Evolutionary conservation across 768 basidiomycete genomes (phyloP).

Genomic region (Rickenella mellea): DNA sequence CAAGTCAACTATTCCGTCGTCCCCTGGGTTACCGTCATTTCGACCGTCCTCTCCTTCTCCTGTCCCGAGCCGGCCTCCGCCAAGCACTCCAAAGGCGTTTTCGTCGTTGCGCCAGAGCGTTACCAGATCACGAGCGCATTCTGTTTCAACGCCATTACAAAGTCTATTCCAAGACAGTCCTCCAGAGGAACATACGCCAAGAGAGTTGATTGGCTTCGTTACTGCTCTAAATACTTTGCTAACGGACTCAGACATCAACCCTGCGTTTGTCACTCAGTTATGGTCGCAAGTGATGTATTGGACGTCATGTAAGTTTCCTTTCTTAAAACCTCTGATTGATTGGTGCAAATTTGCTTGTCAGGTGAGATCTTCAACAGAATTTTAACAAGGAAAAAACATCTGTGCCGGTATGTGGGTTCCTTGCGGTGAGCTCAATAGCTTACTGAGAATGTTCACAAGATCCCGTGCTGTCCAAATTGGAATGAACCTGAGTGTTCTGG

Average conservation of each 20-base stretch:
- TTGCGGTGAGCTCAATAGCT: conserved; percentile 1
- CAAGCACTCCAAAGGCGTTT: conserved; percentile 42
- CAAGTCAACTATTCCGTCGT: not conserved
- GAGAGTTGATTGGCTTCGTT: conserved; percentile 67
- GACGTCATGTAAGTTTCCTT: conserved; percentile 79
- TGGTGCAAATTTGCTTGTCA: conserved; percentile 18
- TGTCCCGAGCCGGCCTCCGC: conserved; percentile 28
- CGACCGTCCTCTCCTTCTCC: conserved; percentile 43
- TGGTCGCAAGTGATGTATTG: conserved; percentile 99
- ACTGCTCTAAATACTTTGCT: conserved; percentile 80
- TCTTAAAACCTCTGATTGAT: conserved; percentile 14
- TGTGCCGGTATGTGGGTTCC: conserved; percentile 59
- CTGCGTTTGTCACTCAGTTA: conserved; percentile 76
- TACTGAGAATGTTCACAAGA: conserved; percentile 22
- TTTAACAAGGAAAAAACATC: conserved; percentile 85
- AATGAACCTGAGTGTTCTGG: conserved; percentile 75
- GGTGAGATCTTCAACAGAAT: conserved; percentile 83
- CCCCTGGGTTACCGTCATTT: no score
- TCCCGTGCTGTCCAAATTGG: conserved; percentile 85
- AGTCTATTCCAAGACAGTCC: conserved; percentile 39
- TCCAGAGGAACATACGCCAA: conserved; percentile 25
- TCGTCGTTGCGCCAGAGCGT: conserved; percentile 64
- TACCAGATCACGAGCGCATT: conserved; percentile 36
- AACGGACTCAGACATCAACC: conserved; percentile 82
- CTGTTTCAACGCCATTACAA: conserved; percentile 37